Conservation (phyloP, 2,329 filamentous ascomycete species). For the Cercospora zeae-maydis region DNA sequence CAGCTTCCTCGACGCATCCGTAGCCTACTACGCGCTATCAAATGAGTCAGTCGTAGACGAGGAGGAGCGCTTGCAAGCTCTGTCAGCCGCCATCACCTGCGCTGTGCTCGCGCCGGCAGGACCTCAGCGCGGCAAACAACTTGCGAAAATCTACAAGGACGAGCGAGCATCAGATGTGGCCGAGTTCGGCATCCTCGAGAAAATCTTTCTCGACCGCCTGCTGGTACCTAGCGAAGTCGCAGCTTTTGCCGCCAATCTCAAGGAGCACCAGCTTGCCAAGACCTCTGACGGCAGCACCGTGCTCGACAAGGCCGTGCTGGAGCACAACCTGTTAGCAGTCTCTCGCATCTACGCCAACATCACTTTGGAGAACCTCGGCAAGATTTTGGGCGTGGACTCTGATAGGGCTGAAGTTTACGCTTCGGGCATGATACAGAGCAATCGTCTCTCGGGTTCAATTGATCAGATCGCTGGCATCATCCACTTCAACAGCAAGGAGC, state of each 20-base stretch:
- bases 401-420: constrained; percentile 88
- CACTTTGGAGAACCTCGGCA: constrained; percentile 64
- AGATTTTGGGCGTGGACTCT: constrained; percentile 71
- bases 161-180: constrained; percentile 71
- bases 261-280: constrained; percentile 83
- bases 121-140: constrained; percentile 71
- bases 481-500: constrained; percentile 75
- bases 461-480: constrained; percentile 90
- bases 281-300: constrained; percentile 91
- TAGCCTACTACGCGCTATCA: constrained; percentile 84
- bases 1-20: constrained; percentile 81
- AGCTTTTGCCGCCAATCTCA: constrained; percentile 75
- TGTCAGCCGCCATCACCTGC: constrained; percentile 84
- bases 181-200: constrained; percentile 87
- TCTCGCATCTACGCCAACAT: constrained; percentile 58
- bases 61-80: constrained; percentile 77
- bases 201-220: constrained; percentile 92
- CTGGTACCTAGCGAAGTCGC: constrained; percentile 77
- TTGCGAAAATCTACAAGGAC: constrained; percentile 89
- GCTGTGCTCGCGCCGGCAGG: constrained; percentile 90
- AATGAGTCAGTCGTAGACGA: constrained; percentile 75
- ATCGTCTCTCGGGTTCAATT: constrained; percentile 79
- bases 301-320: constrained; percentile 85
- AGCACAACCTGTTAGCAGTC: constrained; percentile 89
- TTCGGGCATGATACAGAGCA: constrained; percentile 93